phyloP scores from a whole-genome alignment of 75 land plant species.

The Cunninghamia lanceolata region DNA sequence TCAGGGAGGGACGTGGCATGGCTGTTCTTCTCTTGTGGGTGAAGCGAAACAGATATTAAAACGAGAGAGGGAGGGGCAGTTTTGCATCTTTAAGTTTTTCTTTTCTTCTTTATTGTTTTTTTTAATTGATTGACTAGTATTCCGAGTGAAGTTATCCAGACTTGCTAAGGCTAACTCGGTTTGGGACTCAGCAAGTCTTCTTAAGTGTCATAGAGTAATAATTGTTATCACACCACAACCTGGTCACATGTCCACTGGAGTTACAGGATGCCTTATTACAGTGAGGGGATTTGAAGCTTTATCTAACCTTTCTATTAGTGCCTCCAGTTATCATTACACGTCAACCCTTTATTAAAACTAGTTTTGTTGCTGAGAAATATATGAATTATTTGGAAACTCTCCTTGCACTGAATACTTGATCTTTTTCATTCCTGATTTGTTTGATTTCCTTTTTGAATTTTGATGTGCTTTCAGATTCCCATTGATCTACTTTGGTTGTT shows the following conservation, averaged over 20 bases:
- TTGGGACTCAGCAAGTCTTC: neutral
- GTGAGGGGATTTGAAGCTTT: neutral
- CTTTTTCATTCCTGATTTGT: too few species aligned
- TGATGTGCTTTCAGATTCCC: neutral
- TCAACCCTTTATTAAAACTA: neutral
- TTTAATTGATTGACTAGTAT: neutral
- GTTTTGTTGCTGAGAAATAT: neutral
- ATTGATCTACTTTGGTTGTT: neutral
- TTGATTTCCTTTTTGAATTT: too few species aligned
- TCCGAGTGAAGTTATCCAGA: neutral
- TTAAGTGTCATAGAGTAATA: neutral
- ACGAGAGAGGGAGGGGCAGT: neutral
- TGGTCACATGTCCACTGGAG: neutral
- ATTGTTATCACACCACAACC: neutral
- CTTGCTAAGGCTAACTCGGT: neutral
- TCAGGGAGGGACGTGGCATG: too few species aligned
- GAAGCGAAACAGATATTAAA: neutral
- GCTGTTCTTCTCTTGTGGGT: too few species aligned
- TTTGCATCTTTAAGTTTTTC: neutral
- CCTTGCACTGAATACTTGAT: neutral
- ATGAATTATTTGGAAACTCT: neutral
- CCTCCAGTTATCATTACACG: too few species aligned
- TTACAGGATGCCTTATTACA: neutral
- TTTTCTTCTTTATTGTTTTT: neutral
- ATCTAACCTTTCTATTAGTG: neutral